Evolutionary conservation across 1,284 basidiomycete genomes (phyloP), one percentile per base, ranked within the genome.

Genomic region (Leccinum cinnamomeum): DNA sequence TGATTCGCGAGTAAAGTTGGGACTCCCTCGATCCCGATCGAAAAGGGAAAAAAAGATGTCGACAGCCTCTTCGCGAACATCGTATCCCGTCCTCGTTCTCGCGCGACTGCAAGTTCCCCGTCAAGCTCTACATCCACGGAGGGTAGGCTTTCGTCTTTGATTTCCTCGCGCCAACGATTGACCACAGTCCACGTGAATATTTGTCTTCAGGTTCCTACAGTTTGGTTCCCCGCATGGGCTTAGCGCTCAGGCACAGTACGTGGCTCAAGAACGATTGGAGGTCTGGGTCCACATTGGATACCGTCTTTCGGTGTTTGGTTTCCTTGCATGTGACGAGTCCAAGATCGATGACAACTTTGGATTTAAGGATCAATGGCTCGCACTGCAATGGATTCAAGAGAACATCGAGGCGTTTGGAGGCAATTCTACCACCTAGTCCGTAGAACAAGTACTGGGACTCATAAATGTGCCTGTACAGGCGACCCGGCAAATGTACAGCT

Each of bases 51-150:
- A 28, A 28, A 23, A 25, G 5, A 35, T 18, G 1, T 57, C n/a
- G 23, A 39, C 57, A 88, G 87, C 3, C 74, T 89, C 50, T 91
- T 90, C 68, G 75, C 89, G 56, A 91, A 92, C 72, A 85, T 92
- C 58, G 84, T 85, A 53, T 72, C 79, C 91, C 89, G 0, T 85
- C 88, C 0, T 78, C 81, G 0, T 85, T 83, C 70, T 80, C 84
- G 14, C 65, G 76, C 1, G 72, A 77, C 37, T 75, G 72, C 16
- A 75, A 75, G n/a, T 84, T 86, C 62, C 86, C 89, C 0, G 89
- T 91, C 56, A 87, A 83, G 62, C 81, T 91, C 2, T 92, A 90
- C 73, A 86, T 91, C 44, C 90, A 92, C 64, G 90, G 90, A 72
- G 87, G 88, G 86, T 87, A 64, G 46, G 75, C 57, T 11, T 39